phyloP scores from a whole-genome alignment of 192 early-diverging fungal genomes.

The Entomortierella parvispora region DNA sequence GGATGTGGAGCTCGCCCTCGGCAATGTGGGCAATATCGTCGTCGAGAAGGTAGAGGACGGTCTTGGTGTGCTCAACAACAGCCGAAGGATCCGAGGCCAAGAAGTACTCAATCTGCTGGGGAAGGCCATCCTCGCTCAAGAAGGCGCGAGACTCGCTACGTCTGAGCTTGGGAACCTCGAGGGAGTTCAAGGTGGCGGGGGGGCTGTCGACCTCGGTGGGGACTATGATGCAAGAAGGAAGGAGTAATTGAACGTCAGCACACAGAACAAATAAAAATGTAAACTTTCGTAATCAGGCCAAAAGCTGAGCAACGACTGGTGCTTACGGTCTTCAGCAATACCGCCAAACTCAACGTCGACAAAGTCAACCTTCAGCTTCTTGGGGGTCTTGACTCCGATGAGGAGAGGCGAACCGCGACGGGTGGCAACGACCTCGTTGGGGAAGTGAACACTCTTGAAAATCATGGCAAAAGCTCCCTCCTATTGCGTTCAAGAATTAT shows the following conservation, averaged over 20 bases:
- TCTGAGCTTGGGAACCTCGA: conserved; percentile 68
- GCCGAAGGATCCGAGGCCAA: conserved; percentile 97
- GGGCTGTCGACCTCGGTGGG: conserved; percentile 57
- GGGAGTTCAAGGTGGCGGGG: conserved; percentile 38
- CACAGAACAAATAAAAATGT: no score
- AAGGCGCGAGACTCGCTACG: conserved; percentile 95
- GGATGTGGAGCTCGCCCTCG: conserved; percentile 95
- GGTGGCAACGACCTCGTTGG: conserved; percentile 93
- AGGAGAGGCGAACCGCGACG: conserved; percentile 98
- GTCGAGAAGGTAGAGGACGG: conserved; percentile 97
- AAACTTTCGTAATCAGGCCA: no score
- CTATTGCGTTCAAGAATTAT: conserved; percentile 28
- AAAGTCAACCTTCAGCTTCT: conserved; percentile 99
- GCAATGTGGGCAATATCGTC: conserved; percentile 98
- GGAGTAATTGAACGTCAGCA: background rate
- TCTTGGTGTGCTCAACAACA: conserved; percentile 99
- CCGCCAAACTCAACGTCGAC: conserved; percentile 94
- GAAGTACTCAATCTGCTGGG: conserved; percentile 98
- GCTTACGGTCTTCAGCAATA: conserved; percentile 28
- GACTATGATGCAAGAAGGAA: conserved; percentile 69
- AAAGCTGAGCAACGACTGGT: no score
- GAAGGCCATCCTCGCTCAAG: conserved; percentile 91
- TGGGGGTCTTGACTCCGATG: conserved; percentile 96
- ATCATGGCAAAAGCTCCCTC: conserved; percentile 98
- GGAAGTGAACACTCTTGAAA: conserved; percentile 95